Base-by-base conservation (phyloP, 148 eudicot species). In the Hydrangea macrophylla region DNA sequence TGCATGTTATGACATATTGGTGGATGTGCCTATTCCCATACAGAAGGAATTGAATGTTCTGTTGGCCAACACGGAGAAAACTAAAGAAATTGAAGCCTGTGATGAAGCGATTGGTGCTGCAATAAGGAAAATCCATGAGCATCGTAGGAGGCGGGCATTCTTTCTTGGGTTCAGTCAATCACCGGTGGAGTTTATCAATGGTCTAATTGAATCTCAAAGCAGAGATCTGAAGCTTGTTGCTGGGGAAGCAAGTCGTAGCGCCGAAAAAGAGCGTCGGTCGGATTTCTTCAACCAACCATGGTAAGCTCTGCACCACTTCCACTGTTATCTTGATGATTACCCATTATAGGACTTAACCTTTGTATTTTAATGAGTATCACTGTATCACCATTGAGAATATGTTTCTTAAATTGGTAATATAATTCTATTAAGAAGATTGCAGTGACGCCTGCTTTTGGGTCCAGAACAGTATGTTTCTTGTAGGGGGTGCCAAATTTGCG, bases 121-220 rank as follows among this genome's bases (percentile, higher is more conserved):
- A 54, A 85, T 93, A 67, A 85, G 86, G 76, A 93, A 90, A 80
- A 93, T 93, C 35, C 88, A 93, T 15, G 98, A 90, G 77, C 98
- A 93, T 75, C 84, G 90, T 11, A 81, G 75, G 73, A 83, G 96
- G 65, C 78, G 96, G 54, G 95, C 98, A 6, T 93, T 90, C 73
- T 93, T 93, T 77, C 87, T 88, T 50, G 96, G 98, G 7, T 90
- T 93, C 75, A 90, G 96, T 74, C 96, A 93, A 78, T 90, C 98
- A 2, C 98, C 96, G 0, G 88, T 88, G 26, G 98, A 93, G 69
- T 90, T 90, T 65, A 82, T 90, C 35, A 86, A 93, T 83, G 88
- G 90, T 32, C 54, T 93, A 67, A 58, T 90, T 71, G 98, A 93
- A 69, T 93, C 98, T 62, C 96, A 93, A 68, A 79, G 85, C 76